A percentile compares a stretch with the other conserved stretches of the same genome.
Conservation (phyloP, 2,329 filamentous ascomycete genomes). For the Clonostachys chloroleuca region DNA sequence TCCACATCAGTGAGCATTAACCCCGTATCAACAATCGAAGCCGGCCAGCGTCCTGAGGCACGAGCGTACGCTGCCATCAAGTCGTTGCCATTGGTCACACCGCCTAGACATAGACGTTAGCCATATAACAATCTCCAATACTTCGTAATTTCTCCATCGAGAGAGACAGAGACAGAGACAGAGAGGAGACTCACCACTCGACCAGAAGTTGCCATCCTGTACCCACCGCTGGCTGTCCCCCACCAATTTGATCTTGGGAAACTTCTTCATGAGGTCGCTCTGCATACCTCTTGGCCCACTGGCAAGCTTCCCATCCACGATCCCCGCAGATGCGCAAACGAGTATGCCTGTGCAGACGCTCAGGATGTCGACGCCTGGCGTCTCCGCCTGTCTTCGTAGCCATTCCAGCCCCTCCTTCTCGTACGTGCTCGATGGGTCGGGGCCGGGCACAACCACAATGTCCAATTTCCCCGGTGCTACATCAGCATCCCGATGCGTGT, state of each 20-base stretch:
- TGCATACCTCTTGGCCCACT: constrained; percentile 43
- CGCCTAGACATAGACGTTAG: constrained; percentile 27
- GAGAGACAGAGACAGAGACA: background rate
- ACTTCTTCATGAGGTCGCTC: constrained; percentile 26
- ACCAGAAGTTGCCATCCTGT: constrained; percentile 50
- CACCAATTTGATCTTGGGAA: constrained; percentile 31
- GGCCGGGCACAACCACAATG: constrained; percentile 45
- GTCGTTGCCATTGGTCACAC: constrained; percentile 52
- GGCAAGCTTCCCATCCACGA: constrained; percentile 37
- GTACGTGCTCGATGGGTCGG: constrained; percentile 29
- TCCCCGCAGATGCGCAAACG: constrained; percentile 40
- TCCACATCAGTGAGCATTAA: constrained; percentile 41
- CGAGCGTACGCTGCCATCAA: constrained; percentile 47
- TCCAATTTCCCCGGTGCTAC: constrained; percentile 47
- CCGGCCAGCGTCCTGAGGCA: constrained; percentile 33
- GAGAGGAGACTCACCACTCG: constrained; percentile 35
- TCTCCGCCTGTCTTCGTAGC: constrained; percentile 32
- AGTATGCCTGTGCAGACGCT: constrained; percentile 47
- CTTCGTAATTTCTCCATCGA: background rate
- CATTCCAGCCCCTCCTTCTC: constrained; percentile 30
- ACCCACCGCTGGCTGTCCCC: constrained; percentile 44
- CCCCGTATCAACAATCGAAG: constrained; percentile 35
- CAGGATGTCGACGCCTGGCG: constrained; percentile 37
- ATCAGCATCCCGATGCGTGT: constrained; percentile 35
- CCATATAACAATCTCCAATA: background rate